Percentiles rank a stretch among this genome's conserved stretches.
These are phyloP conservation scores for Parasitella parasitica DNA, from an alignment of 371 early-diverging fungal genomes.

Conservation along the genomic window DNA sequence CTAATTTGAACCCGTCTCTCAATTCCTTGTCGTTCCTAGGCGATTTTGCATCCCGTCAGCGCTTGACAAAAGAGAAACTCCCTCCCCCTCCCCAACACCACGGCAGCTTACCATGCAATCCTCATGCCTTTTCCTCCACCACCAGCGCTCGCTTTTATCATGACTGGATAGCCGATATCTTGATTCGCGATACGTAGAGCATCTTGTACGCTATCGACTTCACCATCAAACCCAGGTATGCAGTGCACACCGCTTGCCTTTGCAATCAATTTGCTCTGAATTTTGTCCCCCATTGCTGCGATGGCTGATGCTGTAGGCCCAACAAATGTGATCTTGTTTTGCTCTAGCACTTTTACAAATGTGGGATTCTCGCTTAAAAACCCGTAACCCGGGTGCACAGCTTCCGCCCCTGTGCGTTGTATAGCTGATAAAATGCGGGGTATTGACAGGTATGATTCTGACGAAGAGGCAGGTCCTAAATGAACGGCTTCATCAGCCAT, in stretches of 20 bases:
- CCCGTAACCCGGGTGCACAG: slow-evolving; percentile 87
- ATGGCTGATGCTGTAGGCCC: slow-evolving; percentile 79
- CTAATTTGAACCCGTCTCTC: slow-evolving; percentile 75
- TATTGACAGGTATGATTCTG: slow-evolving; percentile 73
- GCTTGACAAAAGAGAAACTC: too few species aligned
- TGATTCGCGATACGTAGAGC: slow-evolving; percentile 49
- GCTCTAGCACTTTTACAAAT: slow-evolving; percentile 68
- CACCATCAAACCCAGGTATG: slow-evolving; percentile 72
- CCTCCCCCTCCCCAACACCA: too few species aligned
- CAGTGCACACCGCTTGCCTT: slow-evolving; percentile 64
- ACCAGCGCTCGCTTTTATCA: slow-evolving; percentile 84
- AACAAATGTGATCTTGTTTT: slow-evolving; percentile 69
- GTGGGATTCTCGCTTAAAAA: slow-evolving; percentile 82
- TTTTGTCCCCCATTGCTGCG: slow-evolving; percentile 93
- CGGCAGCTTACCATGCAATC: slow-evolving; percentile 64
- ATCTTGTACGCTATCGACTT: slow-evolving; percentile 41
- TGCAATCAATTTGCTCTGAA: slow-evolving; percentile 70
- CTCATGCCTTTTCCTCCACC: slow-evolving; percentile 93
- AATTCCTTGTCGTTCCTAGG: slow-evolving; percentile 64
- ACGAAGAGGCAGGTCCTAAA: slow-evolving; percentile 65
- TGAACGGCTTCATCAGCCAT: slow-evolving; percentile 80
- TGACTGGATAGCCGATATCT: slow-evolving; percentile 73
- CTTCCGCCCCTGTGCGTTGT: slow-evolving; percentile 66
- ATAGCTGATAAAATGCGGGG: slow-evolving; percentile 63
- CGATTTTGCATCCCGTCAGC: background rate